These are phyloP conservation scores for Lignosus rhinocerotis DNA, from an alignment of 1,284 basidiomycete genomes.

Conservation along the genomic window DNA sequence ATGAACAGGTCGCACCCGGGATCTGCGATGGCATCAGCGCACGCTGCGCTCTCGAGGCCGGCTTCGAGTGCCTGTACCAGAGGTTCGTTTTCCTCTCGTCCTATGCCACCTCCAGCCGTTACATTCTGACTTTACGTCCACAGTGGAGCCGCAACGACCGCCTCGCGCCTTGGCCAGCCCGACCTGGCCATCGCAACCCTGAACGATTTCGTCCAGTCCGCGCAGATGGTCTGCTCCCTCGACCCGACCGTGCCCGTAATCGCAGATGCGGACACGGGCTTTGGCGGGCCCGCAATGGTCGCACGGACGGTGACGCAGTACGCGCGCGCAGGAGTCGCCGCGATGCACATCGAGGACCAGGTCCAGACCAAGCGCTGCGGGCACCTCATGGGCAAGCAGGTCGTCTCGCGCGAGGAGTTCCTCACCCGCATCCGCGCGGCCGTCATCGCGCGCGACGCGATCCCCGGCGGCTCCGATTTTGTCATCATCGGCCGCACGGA, in stretches of 20 bases:
- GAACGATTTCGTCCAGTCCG: constrained; percentile 72
- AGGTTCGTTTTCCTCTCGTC: constrained; percentile 35
- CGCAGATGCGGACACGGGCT: constrained; percentile 82
- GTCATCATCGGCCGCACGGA: constrained; percentile 85
- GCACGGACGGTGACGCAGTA: constrained; percentile 78
- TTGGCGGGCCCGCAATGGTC: constrained; percentile 77
- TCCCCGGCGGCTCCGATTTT: constrained; percentile 73
- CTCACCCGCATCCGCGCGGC: constrained; percentile 77
- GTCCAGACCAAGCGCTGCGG: constrained; percentile 84
- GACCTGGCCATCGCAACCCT: constrained; percentile 81
- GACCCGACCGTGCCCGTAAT: constrained; percentile 70
- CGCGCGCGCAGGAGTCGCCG: constrained; percentile 71
- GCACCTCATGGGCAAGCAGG: constrained; percentile 78
- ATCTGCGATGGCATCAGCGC: constrained; percentile 84
- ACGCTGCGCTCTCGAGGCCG: constrained; percentile 74
- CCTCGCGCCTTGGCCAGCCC: constrained; percentile 74
- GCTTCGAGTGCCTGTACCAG: constrained; percentile 76
- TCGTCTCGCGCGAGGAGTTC: constrained; percentile 78
- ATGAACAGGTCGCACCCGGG: constrained; percentile 63
- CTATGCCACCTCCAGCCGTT: not conserved
- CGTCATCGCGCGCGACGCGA: constrained; percentile 67
- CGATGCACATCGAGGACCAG: constrained; percentile 82
- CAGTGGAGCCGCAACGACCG: constrained; percentile 75
- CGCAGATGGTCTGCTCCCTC: constrained; percentile 66
- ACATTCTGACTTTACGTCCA: constrained; percentile 5